phyloP scores from a whole-genome alignment of 129 eudicot genomes.

The Flaveria brownii region DNA sequence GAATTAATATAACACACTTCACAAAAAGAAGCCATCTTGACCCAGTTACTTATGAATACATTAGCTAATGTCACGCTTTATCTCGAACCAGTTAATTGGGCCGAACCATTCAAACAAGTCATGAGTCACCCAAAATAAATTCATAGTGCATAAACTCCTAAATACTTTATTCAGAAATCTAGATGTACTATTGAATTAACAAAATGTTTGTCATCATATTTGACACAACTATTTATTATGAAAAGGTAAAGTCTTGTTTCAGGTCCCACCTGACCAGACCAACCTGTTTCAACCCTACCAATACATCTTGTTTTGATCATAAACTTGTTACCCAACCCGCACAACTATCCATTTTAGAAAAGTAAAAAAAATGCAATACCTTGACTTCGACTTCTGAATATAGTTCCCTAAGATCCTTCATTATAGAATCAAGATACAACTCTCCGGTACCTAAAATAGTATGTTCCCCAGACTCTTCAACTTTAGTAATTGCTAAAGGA shows the following conservation, averaged over 20 bases:
- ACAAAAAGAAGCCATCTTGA: not conserved
- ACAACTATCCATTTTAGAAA: not conserved
- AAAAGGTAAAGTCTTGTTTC: not conserved
- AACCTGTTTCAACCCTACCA: not conserved
- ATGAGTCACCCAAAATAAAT: not conserved
- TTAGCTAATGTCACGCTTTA: not conserved
- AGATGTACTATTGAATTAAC: not conserved
- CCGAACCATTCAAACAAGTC: not conserved
- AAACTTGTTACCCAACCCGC: not conserved
- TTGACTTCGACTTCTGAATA: slow-evolving; percentile 99
- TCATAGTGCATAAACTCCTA: not conserved
- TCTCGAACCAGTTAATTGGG: not conserved
- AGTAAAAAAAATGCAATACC: slow-evolving; percentile 40
- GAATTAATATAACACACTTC: not conserved
- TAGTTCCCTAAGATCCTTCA: slow-evolving; percentile 98
- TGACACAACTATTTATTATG: not conserved
- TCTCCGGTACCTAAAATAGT: slow-evolving; percentile 98
- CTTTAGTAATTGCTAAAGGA: slow-evolving; percentile 95
- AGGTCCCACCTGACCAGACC: not conserved
- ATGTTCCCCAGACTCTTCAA: slow-evolving; percentile 99
- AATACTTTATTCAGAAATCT: not conserved
- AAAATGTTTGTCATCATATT: not conserved
- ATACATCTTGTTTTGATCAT: not conserved
- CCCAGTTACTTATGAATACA: not conserved
- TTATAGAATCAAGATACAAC: slow-evolving; percentile 88